phyloP scores from a whole-genome alignment of 106 monocot genomes.

The Dendrobium huoshanense region DNA sequence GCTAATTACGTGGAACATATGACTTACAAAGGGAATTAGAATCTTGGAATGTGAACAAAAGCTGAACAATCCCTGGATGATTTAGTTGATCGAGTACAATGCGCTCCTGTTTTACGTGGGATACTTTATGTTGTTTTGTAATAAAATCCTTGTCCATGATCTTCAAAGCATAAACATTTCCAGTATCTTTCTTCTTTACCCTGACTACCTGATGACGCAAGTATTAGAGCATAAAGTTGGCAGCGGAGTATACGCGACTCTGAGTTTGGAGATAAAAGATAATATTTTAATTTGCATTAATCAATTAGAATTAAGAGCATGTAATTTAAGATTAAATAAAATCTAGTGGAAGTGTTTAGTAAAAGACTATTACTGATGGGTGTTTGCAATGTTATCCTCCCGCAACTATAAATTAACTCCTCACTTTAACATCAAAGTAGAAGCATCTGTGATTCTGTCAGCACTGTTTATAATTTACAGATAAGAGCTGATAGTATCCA shows the following conservation, averaged over 20 bases:
- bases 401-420: too few relatives aligned
- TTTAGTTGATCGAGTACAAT: slow-evolving; percentile 94
- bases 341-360: neutral
- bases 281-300: neutral
- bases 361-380: too few relatives aligned
- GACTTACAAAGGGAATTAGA: slow-evolving; percentile 74
- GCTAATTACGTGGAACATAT: neutral
- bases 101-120: slow-evolving; percentile 83
- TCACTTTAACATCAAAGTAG: too few relatives aligned
- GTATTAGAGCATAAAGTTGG: neutral
- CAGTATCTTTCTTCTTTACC: slow-evolving; percentile 88
- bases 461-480: too few relatives aligned
- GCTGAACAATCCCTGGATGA: slow-evolving; percentile 81
- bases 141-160: slow-evolving; percentile 99
- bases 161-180: slow-evolving; percentile 84
- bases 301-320: neutral
- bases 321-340: neutral
- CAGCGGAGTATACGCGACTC: neutral
- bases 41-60: slow-evolving; percentile 97
- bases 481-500: too few relatives aligned
- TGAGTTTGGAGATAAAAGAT: neutral
- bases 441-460: too few relatives aligned
- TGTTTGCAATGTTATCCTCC: too few relatives aligned
- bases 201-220: slow-evolving; percentile 63
- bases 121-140: slow-evolving; percentile 89